Evolutionary conservation across 2,329 filamentous ascomycete species (phyloP).

Genomic region (Pochonia chlamydosporia): DNA sequence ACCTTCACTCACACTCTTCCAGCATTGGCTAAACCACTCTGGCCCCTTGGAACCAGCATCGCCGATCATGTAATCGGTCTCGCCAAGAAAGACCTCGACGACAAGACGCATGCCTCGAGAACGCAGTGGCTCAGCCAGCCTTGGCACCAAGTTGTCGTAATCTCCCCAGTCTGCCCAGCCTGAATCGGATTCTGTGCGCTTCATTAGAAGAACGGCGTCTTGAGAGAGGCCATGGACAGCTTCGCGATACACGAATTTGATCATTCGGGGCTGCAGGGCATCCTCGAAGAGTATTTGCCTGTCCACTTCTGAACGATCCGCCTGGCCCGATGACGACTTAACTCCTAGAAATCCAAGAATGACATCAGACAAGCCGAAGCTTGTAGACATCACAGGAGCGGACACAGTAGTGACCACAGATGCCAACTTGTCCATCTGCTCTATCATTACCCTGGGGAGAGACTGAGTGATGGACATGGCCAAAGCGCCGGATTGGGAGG

Average conservation of each 20-base stretch:
- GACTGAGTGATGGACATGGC: slow-evolving; percentile 14
- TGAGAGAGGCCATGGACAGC: slow-evolving; percentile 18
- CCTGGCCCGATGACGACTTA: background rate
- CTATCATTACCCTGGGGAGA: slow-evolving; percentile 16
- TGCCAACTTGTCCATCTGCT: slow-evolving; percentile 15
- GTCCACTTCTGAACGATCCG: background rate
- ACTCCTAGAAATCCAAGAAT: background rate
- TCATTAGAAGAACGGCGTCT: slow-evolving; percentile 23
- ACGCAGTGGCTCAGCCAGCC: slow-evolving; percentile 15
- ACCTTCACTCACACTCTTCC: slow-evolving; percentile 7
- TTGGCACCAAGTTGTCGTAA: slow-evolving; percentile 21
- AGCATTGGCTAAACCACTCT: slow-evolving; percentile 23
- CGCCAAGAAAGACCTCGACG: slow-evolving; percentile 22
- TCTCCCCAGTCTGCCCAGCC: slow-evolving; percentile 26
- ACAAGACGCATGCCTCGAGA: slow-evolving; percentile 10
- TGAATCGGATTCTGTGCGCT: slow-evolving; percentile 11
- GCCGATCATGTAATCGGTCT: slow-evolving; percentile 23
- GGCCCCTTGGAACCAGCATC: slow-evolving; percentile 17
- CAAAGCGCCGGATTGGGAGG: slow-evolving; percentile 17
- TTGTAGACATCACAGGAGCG: slow-evolving; percentile 12
- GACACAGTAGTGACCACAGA: slow-evolving; percentile 17
- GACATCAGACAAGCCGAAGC: slow-evolving; percentile 1
- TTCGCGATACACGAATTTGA: slow-evolving; percentile 18
- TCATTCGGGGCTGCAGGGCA: slow-evolving; percentile 10
- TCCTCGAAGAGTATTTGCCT: slow-evolving; percentile 16